A percentile compares a stretch with the other conserved stretches of the same genome.
Evolutionary conservation across 2,329 filamentous ascomycete species (phyloP).

Genomic region (Colletotrichum chrysophilum): DNA sequence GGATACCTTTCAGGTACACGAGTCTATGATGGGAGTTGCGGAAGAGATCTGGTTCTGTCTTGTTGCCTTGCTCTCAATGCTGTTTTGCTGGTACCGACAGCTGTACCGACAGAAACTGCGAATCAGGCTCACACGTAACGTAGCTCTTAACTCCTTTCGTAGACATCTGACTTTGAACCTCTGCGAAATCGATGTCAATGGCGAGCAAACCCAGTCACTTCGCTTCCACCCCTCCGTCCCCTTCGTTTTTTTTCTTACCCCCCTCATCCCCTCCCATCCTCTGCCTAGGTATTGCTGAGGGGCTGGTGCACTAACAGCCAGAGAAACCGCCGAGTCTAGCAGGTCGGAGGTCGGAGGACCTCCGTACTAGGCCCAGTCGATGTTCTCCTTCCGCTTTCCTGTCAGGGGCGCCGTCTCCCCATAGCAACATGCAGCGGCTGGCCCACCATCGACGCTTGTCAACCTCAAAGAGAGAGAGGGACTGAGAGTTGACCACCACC

Average conservation of each 20-base stretch:
- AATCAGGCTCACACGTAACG: neutral
- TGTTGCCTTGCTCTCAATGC: neutral
- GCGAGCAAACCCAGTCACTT: neutral
- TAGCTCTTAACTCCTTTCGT: neutral
- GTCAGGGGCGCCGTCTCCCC: slow-evolving; percentile 7
- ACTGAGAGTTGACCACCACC: slow-evolving; percentile 1
- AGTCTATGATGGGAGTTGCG: neutral
- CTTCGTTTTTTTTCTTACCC: neutral
- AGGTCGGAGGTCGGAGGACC: slow-evolving; percentile 19
- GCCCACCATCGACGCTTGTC: slow-evolving; percentile 6
- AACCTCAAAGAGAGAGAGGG: neutral
- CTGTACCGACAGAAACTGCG: neutral
- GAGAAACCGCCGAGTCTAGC: slow-evolving; percentile 14
- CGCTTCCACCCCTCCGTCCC: neutral
- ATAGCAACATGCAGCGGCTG: neutral
- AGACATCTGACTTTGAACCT: neutral
- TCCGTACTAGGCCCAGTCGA: slow-evolving; percentile 20
- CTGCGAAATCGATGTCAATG: neutral
- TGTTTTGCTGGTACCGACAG: neutral
- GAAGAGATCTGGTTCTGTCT: neutral
- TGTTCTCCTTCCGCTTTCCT: slow-evolving; percentile 8
- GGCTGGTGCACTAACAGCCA: slow-evolving; percentile 15
- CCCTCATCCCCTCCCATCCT: neutral
- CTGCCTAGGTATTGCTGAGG: neutral
- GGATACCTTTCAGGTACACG: neutral